Evolutionary conservation across 2,329 filamentous ascomycete genomes (phyloP).

Genomic region (Arachnopeziza araneosa): DNA sequence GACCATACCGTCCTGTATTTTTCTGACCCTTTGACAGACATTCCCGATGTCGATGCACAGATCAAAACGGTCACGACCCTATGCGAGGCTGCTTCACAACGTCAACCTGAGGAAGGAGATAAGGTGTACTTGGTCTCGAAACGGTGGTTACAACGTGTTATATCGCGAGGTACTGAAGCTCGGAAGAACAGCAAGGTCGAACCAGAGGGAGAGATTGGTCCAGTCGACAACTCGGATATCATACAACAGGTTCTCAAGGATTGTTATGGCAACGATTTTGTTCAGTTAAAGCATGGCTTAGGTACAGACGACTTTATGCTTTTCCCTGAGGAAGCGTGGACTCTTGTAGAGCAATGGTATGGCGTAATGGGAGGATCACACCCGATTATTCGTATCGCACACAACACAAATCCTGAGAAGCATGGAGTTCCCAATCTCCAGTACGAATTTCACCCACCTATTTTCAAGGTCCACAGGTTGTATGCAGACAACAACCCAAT

Average conservation of each 20-base stretch:
- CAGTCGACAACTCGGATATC: slow-evolving; percentile 83
- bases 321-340: slow-evolving; percentile 76
- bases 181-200: slow-evolving; percentile 55
- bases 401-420: slow-evolving; percentile 63
- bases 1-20: background rate
- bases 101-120: slow-evolving; percentile 61
- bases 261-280: slow-evolving; percentile 44
- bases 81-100: slow-evolving; percentile 41
- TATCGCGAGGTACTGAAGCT: slow-evolving; percentile 56
- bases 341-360: slow-evolving; percentile 76
- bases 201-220: slow-evolving; percentile 56
- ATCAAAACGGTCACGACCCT: slow-evolving; percentile 66
- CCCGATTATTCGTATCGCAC: slow-evolving; percentile 69
- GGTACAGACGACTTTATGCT: slow-evolving; percentile 69
- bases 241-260: slow-evolving; percentile 56
- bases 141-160: slow-evolving; percentile 71
- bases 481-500: slow-evolving; percentile 55
- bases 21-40: slow-evolving; percentile 15
- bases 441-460: slow-evolving; percentile 78
- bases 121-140: slow-evolving; percentile 73
- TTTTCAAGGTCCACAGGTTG: slow-evolving; percentile 80
- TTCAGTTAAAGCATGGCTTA: slow-evolving; percentile 66
- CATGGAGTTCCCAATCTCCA: slow-evolving; percentile 58
- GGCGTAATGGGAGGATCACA: slow-evolving; percentile 64
- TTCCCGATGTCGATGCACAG: slow-evolving; percentile 59